These are phyloP conservation scores for Papiliotrema fonsecae DNA, from an alignment of 1,284 basidiomycete genomes.

Conservation along the genomic window DNA sequence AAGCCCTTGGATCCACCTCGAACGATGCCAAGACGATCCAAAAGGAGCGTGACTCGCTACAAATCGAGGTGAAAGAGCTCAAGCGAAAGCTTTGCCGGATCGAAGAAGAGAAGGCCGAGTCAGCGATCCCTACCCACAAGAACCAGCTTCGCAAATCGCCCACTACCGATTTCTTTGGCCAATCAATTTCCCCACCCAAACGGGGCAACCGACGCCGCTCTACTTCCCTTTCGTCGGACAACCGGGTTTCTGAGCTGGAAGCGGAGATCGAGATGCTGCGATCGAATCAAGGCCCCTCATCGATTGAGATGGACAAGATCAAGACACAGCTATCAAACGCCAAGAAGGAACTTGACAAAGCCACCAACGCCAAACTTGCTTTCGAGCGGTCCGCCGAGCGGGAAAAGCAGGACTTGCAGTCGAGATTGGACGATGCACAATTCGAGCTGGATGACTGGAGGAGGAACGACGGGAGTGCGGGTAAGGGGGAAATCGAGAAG, in stretches of 20 bases:
- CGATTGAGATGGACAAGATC: slow-evolving; percentile 21
- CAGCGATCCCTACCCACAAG: background rate
- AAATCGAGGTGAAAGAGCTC: slow-evolving; percentile 3
- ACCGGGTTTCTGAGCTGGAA: slow-evolving; percentile 25
- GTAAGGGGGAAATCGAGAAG: slow-evolving; percentile 23
- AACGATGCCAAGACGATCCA: slow-evolving; percentile 1
- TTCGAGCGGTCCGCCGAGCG: slow-evolving; percentile 30
- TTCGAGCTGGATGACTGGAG: slow-evolving; percentile 39
- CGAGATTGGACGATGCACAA: slow-evolving; percentile 36
- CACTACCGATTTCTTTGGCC: slow-evolving; percentile 2
- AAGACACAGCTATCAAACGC: slow-evolving; percentile 28
- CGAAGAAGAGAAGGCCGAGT: slow-evolving; percentile 13
- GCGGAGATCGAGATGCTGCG: slow-evolving; percentile 14
- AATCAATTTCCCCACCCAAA: background rate
- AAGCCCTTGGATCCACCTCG: slow-evolving; percentile 3
- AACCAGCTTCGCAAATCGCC: background rate
- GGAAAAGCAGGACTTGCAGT: slow-evolving; percentile 31
- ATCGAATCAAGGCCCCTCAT: slow-evolving; percentile 4
- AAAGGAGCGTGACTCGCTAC: slow-evolving; percentile 1
- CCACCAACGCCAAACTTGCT: slow-evolving; percentile 45
- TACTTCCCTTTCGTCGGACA: slow-evolving; percentile 23
- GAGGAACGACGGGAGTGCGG: slow-evolving; percentile 8
- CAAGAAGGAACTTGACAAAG: slow-evolving; percentile 34
- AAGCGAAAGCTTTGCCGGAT: background rate
- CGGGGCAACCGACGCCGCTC: slow-evolving; percentile 19